Conservation (phyloP, 2,329 filamentous ascomycete genomes). For the Fusarium brevicatenulatum region DNA sequence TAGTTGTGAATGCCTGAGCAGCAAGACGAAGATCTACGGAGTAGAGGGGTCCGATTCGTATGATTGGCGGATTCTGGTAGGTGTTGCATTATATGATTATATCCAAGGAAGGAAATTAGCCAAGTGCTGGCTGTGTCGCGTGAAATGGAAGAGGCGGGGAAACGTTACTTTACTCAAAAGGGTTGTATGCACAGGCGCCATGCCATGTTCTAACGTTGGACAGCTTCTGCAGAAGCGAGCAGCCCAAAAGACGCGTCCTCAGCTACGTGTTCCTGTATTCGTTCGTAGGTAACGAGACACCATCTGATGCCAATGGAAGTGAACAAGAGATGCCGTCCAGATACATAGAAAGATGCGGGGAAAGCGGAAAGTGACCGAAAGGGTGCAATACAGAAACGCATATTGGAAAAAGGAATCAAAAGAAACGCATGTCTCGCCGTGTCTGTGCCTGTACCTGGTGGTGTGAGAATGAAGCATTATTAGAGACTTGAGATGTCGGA, state of each 20-base stretch:
- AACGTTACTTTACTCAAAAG: constrained; percentile 2
- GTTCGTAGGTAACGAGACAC: neutral
- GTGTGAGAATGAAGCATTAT: constrained; percentile 7
- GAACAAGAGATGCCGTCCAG: neutral
- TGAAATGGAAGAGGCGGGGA: constrained; percentile 15
- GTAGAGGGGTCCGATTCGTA: neutral
- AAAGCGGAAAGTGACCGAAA: constrained; percentile 32
- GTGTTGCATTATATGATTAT: neutral
- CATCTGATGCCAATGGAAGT: neutral
- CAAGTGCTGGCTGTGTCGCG: constrained; percentile 1
- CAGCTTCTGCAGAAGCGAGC: neutral
- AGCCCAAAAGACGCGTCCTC: neutral
- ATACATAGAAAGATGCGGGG: constrained; percentile 4
- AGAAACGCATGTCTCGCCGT: neutral
- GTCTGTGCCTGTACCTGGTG: neutral
- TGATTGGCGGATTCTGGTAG: constrained; percentile 9
- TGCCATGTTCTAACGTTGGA: neutral
- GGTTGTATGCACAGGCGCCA: neutral
- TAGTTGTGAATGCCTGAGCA: neutral
- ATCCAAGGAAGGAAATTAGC: neutral
- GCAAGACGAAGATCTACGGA: neutral
- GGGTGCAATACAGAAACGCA: neutral
- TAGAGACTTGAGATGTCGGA: neutral
- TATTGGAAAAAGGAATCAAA: neutral
- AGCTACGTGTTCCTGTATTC: neutral